Percentiles rank a stretch among this genome's conserved stretches.
Conservation (phyloP, 73 alveolate species). For the Durusdinium trenchii region DNA sequence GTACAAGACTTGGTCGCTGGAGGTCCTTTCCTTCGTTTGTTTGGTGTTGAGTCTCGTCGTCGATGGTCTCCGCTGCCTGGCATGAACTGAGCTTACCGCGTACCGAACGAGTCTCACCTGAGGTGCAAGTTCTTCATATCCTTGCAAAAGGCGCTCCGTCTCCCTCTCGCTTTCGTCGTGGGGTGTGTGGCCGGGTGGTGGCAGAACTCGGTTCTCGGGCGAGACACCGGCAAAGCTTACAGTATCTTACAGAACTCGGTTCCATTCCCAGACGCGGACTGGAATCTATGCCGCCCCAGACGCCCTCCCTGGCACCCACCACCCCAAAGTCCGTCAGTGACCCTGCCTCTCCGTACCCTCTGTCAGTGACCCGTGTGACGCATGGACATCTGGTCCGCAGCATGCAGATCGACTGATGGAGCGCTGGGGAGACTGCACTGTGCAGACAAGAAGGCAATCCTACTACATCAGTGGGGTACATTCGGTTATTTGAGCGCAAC, state of each 20-base stretch:
- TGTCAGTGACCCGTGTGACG: no score
- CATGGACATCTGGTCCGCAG: no score
- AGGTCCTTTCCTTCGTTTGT: background rate
- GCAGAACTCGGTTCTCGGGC: background rate
- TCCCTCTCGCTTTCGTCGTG: no score
- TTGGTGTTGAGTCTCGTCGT: background rate
- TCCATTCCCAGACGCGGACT: background rate
- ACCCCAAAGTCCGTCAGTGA: no score
- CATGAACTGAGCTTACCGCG: background rate
- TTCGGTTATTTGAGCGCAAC: no score
- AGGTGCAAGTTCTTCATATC: constrained; percentile 36
- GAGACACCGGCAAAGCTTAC: background rate
- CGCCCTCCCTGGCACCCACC: background rate
- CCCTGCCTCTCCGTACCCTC: no score
- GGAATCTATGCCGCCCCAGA: background rate
- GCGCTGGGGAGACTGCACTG: no score
- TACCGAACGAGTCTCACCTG: no score
- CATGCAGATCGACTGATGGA: no score
- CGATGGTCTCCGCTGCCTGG: background rate
- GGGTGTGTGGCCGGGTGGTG: no score
- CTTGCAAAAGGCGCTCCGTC: constrained; percentile 2
- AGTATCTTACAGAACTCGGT: background rate
- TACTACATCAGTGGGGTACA: no score
- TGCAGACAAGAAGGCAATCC: no score
- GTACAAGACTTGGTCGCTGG: background rate